Evolutionary conservation across 176 grass and related monocot species (phyloP).

Genomic region (Urochloa ruziziensis): DNA sequence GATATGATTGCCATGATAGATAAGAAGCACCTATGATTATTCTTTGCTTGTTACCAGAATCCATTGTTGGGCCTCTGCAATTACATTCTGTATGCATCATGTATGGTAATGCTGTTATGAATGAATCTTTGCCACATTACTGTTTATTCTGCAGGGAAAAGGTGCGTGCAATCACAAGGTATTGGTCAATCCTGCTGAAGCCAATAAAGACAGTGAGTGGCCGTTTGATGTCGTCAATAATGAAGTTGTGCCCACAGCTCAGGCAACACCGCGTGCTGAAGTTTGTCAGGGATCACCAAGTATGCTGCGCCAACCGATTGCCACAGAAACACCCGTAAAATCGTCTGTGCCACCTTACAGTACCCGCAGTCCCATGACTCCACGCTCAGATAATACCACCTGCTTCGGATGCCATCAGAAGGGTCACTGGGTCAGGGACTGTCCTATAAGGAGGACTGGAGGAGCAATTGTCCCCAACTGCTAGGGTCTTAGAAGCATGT

Average conservation of each 20-base stretch:
- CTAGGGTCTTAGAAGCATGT: background rate
- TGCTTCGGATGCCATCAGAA: conserved; percentile 21
- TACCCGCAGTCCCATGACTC: background rate
- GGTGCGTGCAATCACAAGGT: conserved; percentile 40
- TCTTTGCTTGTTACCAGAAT: background rate
- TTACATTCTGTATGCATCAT: background rate
- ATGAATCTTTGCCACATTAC: background rate
- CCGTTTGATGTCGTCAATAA: conserved; percentile 12
- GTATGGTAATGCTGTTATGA: background rate
- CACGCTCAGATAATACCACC: too few species aligned
- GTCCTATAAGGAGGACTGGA: conserved; percentile 33
- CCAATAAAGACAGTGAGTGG: conserved; percentile 13
- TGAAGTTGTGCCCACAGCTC: conserved; percentile 11
- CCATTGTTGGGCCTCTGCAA: background rate
- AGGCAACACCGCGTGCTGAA: background rate
- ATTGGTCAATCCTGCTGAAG: background rate
- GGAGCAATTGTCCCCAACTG: conserved; percentile 6
- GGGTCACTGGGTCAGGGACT: conserved; percentile 12
- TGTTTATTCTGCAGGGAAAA: conserved; percentile 47
- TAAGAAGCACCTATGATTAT: background rate
- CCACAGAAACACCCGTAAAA: background rate
- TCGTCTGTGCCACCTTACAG: background rate
- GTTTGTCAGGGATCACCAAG: background rate
- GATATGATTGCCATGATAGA: background rate
- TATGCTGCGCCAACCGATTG: background rate